A percentile compares a stretch with the other conserved stretches of the same genome.
phyloP scores from a whole-genome alignment of 2,329 filamentous ascomycete genomes.

The Diplodia intermedia region DNA sequence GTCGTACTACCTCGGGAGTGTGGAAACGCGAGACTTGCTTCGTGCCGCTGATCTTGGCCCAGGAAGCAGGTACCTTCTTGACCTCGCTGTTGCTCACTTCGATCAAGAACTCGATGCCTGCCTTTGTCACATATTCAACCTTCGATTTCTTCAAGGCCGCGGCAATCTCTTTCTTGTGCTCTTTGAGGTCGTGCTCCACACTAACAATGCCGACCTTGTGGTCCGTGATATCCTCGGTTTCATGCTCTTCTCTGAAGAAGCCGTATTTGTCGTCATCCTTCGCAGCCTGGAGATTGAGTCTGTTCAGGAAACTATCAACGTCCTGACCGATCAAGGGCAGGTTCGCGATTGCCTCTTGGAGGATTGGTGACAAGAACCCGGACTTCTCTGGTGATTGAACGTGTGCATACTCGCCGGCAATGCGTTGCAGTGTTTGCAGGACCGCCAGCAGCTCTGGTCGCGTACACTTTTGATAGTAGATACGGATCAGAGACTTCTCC shows the following conservation, averaged over 20 bases:
- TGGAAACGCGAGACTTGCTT: conserved; percentile 94
- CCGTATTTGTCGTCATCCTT: conserved; percentile 88
- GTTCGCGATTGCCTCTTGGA: conserved; percentile 74
- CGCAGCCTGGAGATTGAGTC: conserved; percentile 84
- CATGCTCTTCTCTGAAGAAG: conserved; percentile 87
- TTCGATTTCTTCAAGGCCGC: conserved; percentile 73
- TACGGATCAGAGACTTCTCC: conserved; percentile 90
- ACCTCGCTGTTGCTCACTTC: conserved; percentile 85
- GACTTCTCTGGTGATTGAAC: conserved; percentile 70
- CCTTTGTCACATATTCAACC: conserved; percentile 80
- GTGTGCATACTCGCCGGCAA: conserved; percentile 76
- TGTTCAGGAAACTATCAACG: conserved; percentile 77
- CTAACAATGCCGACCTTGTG: conserved; percentile 93
- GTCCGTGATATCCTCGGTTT: conserved; percentile 86
- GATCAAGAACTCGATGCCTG: conserved; percentile 93
- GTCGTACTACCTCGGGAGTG: conserved; percentile 83
- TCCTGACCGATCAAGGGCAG: conserved; percentile 78
- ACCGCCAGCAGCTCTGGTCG: conserved; percentile 85
- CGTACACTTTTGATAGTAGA: conserved; percentile 96
- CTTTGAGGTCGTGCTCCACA: conserved; percentile 86
- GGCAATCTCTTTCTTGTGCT: conserved; percentile 75
- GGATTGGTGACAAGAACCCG: conserved; percentile 73
- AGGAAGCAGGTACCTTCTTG: conserved; percentile 89
- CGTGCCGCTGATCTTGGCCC: conserved; percentile 92
- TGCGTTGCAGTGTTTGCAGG: conserved; percentile 82